A percentile compares a stretch with the other conserved stretches of the same genome.
Evolutionary conservation across 2,329 filamentous ascomycete genomes (phyloP).

Genomic region (Colletotrichum acutatum): DNA sequence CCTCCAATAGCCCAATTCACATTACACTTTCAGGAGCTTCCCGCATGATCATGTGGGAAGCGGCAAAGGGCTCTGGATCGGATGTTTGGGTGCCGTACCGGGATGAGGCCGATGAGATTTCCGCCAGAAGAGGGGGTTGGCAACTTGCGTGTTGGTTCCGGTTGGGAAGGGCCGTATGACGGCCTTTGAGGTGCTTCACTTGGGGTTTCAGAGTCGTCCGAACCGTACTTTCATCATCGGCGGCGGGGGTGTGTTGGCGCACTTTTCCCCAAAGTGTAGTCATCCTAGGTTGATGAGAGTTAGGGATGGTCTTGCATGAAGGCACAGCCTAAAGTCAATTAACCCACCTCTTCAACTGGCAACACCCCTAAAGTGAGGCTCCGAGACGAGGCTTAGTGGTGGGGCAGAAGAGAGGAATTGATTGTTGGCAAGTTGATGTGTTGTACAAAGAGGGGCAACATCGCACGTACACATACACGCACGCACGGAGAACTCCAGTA

Average conservation of each 20-base stretch:
- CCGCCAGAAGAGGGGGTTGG: neutral
- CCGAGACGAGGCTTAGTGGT: neutral
- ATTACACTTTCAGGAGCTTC: neutral
- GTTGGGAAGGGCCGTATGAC: neutral
- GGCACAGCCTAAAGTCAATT: neutral
- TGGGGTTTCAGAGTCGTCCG: slow-evolving; percentile 7
- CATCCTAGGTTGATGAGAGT: neutral
- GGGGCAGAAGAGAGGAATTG: neutral
- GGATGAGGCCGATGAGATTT: neutral
- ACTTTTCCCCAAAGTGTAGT: too few relatives aligned
- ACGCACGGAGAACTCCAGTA: neutral
- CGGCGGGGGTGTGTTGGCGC: too few relatives aligned
- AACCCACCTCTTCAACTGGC: neutral
- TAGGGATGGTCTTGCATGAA: neutral
- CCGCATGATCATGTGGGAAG: neutral
- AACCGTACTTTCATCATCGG: neutral
- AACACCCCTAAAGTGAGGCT: neutral
- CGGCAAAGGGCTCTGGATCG: neutral
- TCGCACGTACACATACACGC: too few relatives aligned
- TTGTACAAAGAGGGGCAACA: neutral
- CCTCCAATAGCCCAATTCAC: neutral
- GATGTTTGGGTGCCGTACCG: neutral
- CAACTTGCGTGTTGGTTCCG: too few relatives aligned
- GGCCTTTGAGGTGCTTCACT: neutral
- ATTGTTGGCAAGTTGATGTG: neutral